These are phyloP conservation scores for Colletotrichum cereale DNA, from an alignment of 2,329 filamentous ascomycete genomes.

Conservation along the genomic window DNA sequence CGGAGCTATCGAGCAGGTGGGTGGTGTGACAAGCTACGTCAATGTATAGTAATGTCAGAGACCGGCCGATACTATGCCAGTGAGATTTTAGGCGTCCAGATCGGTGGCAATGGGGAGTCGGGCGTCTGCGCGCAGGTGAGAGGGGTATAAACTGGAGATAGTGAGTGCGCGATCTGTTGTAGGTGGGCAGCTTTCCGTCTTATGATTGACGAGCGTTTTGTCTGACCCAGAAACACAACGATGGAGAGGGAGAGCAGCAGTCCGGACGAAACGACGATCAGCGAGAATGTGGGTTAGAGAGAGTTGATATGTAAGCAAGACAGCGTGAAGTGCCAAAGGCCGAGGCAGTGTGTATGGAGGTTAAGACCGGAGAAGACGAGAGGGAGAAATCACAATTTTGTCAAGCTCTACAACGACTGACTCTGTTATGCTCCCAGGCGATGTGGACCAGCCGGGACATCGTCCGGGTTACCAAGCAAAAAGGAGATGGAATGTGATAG, in stretches of 20 bases:
- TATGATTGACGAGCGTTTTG: conserved; percentile 1
- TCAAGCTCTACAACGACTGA: conserved; percentile 24
- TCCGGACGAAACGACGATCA: conserved; percentile 22
- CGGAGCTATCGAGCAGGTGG: conserved; percentile 19
- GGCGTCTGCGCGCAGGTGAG: conserved; percentile 11
- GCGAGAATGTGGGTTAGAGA: conserved; percentile 22
- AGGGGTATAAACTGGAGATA: conserved; percentile 36
- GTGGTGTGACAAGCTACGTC: conserved; percentile 27
- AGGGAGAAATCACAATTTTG: conserved; percentile 23
- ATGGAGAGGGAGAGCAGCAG: not conserved
- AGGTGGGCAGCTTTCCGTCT: conserved; percentile 25
- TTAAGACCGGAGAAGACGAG: not conserved
- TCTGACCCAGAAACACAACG: not conserved
- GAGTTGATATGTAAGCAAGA: conserved; percentile 20
- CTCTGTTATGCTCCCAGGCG: conserved; percentile 27
- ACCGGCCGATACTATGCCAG: conserved; percentile 4
- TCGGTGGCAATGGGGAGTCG: conserved; percentile 19
- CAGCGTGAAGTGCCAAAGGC: not conserved
- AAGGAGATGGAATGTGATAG: conserved; percentile 18
- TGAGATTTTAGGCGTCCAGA: conserved; percentile 26
- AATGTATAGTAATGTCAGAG: conserved; percentile 19
- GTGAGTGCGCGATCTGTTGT: not conserved
- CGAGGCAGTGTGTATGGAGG: conserved; percentile 8
- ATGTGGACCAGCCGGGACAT: conserved; percentile 31
- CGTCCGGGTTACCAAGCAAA: conserved; percentile 35